Conservation (phyloP, 2,329 filamentous ascomycete species). For the Venturia asperata region DNA sequence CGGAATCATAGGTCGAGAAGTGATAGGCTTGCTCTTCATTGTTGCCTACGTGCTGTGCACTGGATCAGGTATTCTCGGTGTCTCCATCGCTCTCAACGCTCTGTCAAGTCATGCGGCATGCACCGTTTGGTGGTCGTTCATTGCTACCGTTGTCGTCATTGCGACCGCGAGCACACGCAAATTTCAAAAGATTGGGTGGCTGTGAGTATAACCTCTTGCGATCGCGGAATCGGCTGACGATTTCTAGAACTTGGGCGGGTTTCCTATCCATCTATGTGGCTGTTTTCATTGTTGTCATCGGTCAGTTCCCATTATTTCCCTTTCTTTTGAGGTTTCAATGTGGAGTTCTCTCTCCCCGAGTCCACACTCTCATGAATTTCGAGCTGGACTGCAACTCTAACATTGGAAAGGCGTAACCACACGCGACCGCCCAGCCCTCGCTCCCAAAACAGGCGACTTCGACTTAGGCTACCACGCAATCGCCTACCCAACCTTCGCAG, state of each 20-base stretch:
- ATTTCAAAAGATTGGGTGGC: slow-evolving; percentile 54
- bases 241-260: slow-evolving; percentile 45
- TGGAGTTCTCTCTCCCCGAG: neutral
- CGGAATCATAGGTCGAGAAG: slow-evolving; percentile 45
- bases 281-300: slow-evolving; percentile 47
- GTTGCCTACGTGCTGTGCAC: slow-evolving; percentile 51
- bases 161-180: slow-evolving; percentile 49
- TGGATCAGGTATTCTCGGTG: slow-evolving; percentile 52
- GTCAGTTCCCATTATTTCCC: neutral
- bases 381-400: slow-evolving; percentile 33
- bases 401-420: slow-evolving; percentile 42
- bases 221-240: slow-evolving; percentile 25
- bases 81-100: slow-evolving; percentile 54
- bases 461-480: slow-evolving; percentile 54
- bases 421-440: slow-evolving; percentile 51
- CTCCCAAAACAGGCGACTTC: slow-evolving; percentile 51
- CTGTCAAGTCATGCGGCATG: slow-evolving; percentile 52
- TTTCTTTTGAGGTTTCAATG: neutral
- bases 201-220: slow-evolving; percentile 25
- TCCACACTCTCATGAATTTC: neutral
- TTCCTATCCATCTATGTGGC: slow-evolving; percentile 53
- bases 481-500: slow-evolving; percentile 50
- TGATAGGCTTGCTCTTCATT: slow-evolving; percentile 51
- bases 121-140: slow-evolving; percentile 51
- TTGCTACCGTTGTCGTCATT: slow-evolving; percentile 47